Evolutionary conservation across 2,329 filamentous ascomycete species (phyloP).

Genomic region (Trichoderma sp.): DNA sequence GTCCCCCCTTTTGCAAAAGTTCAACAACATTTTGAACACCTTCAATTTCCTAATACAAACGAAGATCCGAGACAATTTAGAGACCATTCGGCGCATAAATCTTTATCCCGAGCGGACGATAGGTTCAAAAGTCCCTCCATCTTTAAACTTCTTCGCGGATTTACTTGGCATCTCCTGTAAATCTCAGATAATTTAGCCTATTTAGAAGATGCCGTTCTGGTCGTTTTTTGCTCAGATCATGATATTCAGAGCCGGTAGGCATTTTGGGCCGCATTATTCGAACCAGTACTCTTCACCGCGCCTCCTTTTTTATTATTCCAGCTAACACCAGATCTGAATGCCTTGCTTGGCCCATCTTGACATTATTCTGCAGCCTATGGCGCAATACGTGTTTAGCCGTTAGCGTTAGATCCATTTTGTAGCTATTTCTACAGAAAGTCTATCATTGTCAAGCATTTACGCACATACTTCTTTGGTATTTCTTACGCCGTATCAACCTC

Average conservation of each 20-base stretch:
- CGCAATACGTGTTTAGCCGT: neutral
- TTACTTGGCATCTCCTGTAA: neutral
- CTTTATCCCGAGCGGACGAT: constrained; percentile 8
- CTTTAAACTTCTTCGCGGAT: neutral
- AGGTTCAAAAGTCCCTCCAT: neutral
- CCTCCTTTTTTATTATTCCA: neutral
- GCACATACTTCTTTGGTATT: neutral
- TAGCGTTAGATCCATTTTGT: neutral
- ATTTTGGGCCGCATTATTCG: neutral
- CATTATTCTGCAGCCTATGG: neutral
- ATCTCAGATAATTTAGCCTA: neutral
- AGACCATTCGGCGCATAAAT: constrained; percentile 12
- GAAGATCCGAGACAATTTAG: neutral
- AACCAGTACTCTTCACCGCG: neutral
- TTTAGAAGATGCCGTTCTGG: neutral
- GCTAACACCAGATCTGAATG: neutral
- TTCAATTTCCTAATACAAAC: neutral
- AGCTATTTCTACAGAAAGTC: neutral
- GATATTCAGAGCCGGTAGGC: neutral
- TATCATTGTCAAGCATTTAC: neutral
- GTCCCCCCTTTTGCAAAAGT: neutral
- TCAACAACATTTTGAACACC: neutral
- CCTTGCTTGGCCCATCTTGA: neutral
- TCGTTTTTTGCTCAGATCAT: neutral
- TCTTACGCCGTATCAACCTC: neutral